phyloP scores from a whole-genome alignment of 2,329 filamentous ascomycete species.

The Ophiostoma ulmi region DNA sequence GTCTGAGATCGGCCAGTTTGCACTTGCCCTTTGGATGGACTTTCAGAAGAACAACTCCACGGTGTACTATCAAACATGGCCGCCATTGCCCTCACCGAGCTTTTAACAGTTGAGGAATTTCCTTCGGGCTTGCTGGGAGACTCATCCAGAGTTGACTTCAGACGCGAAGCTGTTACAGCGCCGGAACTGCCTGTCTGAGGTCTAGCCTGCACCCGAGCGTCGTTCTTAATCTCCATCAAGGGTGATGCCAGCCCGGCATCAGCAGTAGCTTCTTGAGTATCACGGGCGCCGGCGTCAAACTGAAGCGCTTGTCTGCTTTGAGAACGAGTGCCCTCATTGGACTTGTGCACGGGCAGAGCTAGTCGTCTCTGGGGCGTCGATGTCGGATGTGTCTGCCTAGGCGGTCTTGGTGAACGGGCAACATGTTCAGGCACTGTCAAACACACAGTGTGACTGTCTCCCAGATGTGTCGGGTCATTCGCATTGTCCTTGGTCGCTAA shows the following conservation, averaged over 20 bases:
- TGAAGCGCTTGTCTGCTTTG: neutral
- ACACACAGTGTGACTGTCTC: neutral
- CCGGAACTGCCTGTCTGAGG: neutral
- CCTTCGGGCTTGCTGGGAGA: constrained; percentile 28
- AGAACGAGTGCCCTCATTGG: neutral
- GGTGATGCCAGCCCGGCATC: neutral
- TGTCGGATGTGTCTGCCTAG: neutral
- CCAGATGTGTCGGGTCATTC: neutral
- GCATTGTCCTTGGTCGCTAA: neutral
- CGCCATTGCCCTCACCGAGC: constrained; percentile 46
- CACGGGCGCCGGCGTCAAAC: neutral
- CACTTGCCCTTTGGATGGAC: neutral
- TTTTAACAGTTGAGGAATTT: constrained; percentile 20
- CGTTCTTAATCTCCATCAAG: constrained; percentile 1
- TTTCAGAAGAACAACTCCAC: constrained; percentile 11
- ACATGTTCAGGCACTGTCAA: neutral
- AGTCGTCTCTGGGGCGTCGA: constrained; percentile 1
- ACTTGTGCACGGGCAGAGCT: neutral
- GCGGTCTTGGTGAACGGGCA: neutral
- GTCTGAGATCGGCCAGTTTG: neutral
- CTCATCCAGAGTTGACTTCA: neutral
- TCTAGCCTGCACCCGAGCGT: constrained; percentile 4
- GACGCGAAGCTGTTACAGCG: neutral
- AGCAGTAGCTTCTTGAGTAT: neutral
- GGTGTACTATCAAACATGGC: constrained; percentile 46